Percentiles rank a stretch among this genome's conserved stretches.
These are phyloP conservation scores for Eucalyptus pumila DNA, from an alignment of 345 rosid species.

Conservation along the genomic window DNA sequence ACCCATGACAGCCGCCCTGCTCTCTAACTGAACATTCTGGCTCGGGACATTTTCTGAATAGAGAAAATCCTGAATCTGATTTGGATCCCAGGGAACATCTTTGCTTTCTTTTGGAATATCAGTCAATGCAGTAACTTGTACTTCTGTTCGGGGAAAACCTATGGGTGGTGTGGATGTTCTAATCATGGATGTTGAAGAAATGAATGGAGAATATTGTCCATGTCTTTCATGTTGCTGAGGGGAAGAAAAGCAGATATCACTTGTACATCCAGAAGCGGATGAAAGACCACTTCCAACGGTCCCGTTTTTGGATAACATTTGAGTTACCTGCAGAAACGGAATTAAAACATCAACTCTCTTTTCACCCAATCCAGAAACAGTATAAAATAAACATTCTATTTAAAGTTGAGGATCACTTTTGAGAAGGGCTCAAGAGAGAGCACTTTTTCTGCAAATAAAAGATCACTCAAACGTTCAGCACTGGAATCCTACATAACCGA, in stretches of 20 bases:
- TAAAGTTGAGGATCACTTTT: not conserved
- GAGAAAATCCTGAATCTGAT: slow-evolving; percentile 36
- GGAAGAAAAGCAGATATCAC: slow-evolving; percentile 9
- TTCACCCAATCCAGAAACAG: not conserved
- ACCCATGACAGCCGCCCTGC: slow-evolving; percentile 17
- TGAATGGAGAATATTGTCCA: slow-evolving; percentile 24
- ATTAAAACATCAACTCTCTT: not conserved
- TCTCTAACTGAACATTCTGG: slow-evolving; percentile 30
- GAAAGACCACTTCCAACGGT: slow-evolving; percentile 17
- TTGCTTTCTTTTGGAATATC: slow-evolving; percentile 24
- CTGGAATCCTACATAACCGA: not conserved
- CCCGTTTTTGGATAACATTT: slow-evolving; percentile 13
- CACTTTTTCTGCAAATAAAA: not conserved
- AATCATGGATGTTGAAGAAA: slow-evolving; percentile 12
- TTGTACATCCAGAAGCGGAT: slow-evolving; percentile 14
- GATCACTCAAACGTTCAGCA: not conserved
- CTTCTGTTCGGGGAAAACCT: slow-evolving; percentile 15
- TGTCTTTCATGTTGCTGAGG: slow-evolving; percentile 12
- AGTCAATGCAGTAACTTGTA: slow-evolving; percentile 10
- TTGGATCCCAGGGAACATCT: slow-evolving; percentile 37
- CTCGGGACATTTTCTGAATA: slow-evolving; percentile 25
- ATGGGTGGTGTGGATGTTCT: slow-evolving; percentile 6
- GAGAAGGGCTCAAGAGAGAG: not conserved
- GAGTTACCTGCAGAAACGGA: slow-evolving; percentile 10
- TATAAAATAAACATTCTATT: not conserved